phyloP scores from a whole-genome alignment of 148 eudicot genomes.

The Rheum nobile region DNA sequence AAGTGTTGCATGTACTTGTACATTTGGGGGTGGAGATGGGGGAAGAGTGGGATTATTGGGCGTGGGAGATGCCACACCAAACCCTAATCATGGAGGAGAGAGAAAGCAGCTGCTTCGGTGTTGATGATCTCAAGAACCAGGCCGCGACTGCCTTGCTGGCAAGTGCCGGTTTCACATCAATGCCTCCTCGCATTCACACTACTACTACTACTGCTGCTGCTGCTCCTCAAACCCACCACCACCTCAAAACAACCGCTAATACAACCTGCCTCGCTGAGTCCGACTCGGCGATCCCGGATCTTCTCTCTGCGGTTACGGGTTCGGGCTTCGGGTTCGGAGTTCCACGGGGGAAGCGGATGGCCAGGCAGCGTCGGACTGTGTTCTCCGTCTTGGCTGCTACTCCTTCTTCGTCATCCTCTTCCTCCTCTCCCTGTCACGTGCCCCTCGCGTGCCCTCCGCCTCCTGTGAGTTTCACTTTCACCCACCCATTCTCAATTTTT shows the following conservation, averaged over 20 bases:
- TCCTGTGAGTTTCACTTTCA: background rate
- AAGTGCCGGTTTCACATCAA: background rate
- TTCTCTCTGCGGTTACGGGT: background rate
- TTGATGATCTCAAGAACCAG: background rate
- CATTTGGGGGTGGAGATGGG: background rate
- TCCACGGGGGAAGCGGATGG: conserved; percentile 4
- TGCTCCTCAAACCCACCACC: background rate
- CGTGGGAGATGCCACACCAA: background rate
- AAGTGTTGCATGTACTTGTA: background rate
- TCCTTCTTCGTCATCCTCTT: background rate
- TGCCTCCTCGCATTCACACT: background rate
- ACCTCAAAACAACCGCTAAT: background rate
- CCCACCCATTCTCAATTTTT: too few relatives aligned
- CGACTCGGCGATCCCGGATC: background rate
- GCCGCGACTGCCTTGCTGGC: background rate
- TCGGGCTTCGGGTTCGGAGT: background rate
- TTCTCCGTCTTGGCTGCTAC: conserved; percentile 10
- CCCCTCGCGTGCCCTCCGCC: conserved; percentile 30
- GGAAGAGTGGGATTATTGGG: background rate
- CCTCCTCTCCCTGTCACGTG: conserved; percentile 23
- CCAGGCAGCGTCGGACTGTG: conserved; percentile 11
- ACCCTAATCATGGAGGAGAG: conserved; percentile 9
- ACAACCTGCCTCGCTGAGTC: background rate
- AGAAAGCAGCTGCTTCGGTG: background rate
- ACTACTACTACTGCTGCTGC: background rate